Evolutionary conservation across 1,284 basidiomycete species (phyloP), one percentile per base, ranked within the genome.

Genomic region (Sanghuangporus sanghuang): DNA sequence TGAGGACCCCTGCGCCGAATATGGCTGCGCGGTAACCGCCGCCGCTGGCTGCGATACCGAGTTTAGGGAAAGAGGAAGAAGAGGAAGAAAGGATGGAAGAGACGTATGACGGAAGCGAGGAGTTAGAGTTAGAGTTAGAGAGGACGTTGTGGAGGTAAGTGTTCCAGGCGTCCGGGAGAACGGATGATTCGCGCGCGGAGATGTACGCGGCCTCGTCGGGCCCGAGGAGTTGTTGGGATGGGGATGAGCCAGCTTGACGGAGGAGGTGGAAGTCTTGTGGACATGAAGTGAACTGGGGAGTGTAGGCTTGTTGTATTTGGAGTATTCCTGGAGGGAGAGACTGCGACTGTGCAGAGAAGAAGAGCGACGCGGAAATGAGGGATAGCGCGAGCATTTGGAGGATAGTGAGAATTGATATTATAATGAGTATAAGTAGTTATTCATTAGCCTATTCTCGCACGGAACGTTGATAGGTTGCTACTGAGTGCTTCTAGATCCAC

Each of bases 1-100:
- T 79, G 49, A 85, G 66, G 3, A 81, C 73, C 0, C 79, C 83
- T 0, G 80, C 80, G 6, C 79, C 81, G 66, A 83, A 82, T 1
- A 81, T 74, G 0, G 80, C 77, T 0, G 83, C 81, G 3, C 82
- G 73, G 62, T 79, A 77, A 0, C 81, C 76, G 14, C 81, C 81
- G 6, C 81, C 81, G 59, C 80, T 82, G 21, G 71, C 71, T 0
- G 79, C 76, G 55, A 82, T 79, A 0, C 77, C 78, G 0, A 83
- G 64, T 4, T 70, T 77, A 0, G 80, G 80, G 0, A 69, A 67
- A 32, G 39, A 50, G 18, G 40, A 36, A 21, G 27, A 35, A 8
- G 53, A 49, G 0, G 72, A 72, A 9, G 52, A 66, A 18, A 80
- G 68, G 53, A 79, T 75, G 38, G 53, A 55, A 7, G 71, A 70